Evolutionary conservation across 441 rosid species (phyloP).

Genomic region (Eruca vesicaria): DNA sequence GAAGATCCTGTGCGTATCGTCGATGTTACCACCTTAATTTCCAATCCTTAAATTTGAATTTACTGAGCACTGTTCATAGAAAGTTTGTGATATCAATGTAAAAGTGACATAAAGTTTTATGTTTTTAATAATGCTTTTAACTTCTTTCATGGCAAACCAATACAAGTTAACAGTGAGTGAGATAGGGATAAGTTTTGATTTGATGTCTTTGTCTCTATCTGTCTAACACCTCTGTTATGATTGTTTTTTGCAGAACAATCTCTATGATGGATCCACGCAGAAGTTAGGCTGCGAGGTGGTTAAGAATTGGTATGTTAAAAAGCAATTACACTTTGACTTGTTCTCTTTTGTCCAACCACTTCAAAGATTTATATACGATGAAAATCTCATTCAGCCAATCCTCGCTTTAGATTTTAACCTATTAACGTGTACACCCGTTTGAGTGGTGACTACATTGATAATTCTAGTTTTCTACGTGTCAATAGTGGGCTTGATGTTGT

Average conservation of each 20-base stretch:
- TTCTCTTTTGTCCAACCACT: not conserved
- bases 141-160: not conserved
- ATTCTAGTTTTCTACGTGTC: not conserved
- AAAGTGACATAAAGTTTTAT: slow-evolving; percentile 1
- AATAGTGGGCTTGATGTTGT: not conserved
- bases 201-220: too few species aligned
- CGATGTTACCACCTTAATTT: slow-evolving; percentile 65
- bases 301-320: slow-evolving; percentile 67
- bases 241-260: slow-evolving; percentile 53
- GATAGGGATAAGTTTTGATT: too few species aligned
- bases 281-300: slow-evolving; percentile 96
- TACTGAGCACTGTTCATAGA: not conserved
- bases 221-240: not conserved
- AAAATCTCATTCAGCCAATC: too few species aligned
- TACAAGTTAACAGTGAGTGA: not conserved
- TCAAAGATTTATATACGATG: not conserved
- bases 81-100: not conserved
- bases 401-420: not conserved
- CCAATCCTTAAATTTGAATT: not conserved
- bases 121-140: not conserved
- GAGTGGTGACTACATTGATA: not conserved
- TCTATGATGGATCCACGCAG: slow-evolving; percentile 91
- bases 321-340: not conserved
- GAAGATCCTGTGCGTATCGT: slow-evolving; percentile 83
- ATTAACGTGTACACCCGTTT: not conserved